Evolutionary conservation across 1,284 basidiomycete genomes (phyloP), one percentile per base, ranked within the genome.

Genomic region (Cutaneotrichosporon daszewskae): DNA sequence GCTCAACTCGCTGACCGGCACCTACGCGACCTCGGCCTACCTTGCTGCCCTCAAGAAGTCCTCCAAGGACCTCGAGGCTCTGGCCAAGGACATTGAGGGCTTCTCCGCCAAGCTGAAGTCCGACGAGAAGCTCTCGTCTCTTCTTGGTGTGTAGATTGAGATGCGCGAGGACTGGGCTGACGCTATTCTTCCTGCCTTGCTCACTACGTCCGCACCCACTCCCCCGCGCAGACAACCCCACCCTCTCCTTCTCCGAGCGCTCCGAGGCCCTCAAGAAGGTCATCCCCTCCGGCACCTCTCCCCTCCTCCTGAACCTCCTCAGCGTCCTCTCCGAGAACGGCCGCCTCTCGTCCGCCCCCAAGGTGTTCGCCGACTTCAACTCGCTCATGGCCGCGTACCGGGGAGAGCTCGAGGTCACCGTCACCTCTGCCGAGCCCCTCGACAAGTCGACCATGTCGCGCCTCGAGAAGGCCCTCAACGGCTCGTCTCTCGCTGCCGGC

Each of bases 1-100:
- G 63, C 69, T 73, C 62, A 71, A 71, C 64, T 69, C 70, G 37
- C 64, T 73, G 35, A 65, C 70, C 40, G 71, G 71, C 70, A 97
- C 96, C 74, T 98, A 99, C 74, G 94, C 95, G 53, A 85, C 87
- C 49, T 94, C 95, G 22, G 80, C 87, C 55, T 99, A 87, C 75
- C 81, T 84, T 42, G 94, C 94, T 43, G 91, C 95, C 16, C 81
- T 91, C 64, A 77, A 82, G 62, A 86, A 90, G 75, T 87, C 85
- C 4, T 80, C 85, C 47, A 60, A 68, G 53, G 66, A 69, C 36
- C 62, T 72, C 28, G 79, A 81, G 64, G 75, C 77, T 18, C 81
- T 95, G 67, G 81, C 73, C 73, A 85, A 87, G 72, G 94, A 97
- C 71, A 81, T 98, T 57, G 75, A 75, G 65, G 69, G 74, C 54